Base-by-base conservation (phyloP, 768 basidiomycete species). In the Rhodocollybia butyracea region DNA sequence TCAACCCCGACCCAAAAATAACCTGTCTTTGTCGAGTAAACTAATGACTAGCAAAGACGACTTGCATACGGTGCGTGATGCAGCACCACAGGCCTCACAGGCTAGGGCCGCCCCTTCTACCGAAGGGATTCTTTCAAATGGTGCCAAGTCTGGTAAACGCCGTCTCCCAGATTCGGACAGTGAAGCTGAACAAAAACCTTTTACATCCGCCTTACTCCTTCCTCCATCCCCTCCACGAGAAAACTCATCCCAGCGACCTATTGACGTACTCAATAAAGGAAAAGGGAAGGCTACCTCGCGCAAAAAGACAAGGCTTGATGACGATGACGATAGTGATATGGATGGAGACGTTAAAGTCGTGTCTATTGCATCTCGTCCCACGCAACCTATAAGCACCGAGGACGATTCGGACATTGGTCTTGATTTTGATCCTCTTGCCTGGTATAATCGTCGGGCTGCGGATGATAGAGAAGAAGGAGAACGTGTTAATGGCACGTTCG, bases 211-310 rank as follows among this genome's bases (percentile, higher is more conserved):
- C 46, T 68, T 66, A 26, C 76, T 88, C 46, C 65, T 89, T 51
- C 85, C 86, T 6, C 87, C 88, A 17, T 88, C 89, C 17, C 88
- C 88, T n/a, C 83, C 85, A 17, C 77, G 78, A 3, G 70, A 69
- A 22, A 64, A 70, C 34, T 58, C 65, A 3, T 46, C 53, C 24
- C 43, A 54, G 21, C 42, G 43, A 42, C 22, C 50, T 3, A 2
- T 12, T 21, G 26, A 47, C 24, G 15, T 8, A 17, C n/a, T 29
- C 7, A 24, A 19, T 51, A 71, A 64, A 61, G 71, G 67, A 34
- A 80, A 73, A 57, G 66, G 65, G 12, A 76, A 70, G 52, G 55
- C 60, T n/a, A 60, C 59, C 31, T 34, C 19, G 5, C 30, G 62
- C 56, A 19, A 58, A 27, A 61, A 56, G 48, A 27, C 47, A 17